These are phyloP conservation scores for Crataegus laevigata DNA, from an alignment of 306 rosid genomes.

Conservation along the genomic window DNA sequence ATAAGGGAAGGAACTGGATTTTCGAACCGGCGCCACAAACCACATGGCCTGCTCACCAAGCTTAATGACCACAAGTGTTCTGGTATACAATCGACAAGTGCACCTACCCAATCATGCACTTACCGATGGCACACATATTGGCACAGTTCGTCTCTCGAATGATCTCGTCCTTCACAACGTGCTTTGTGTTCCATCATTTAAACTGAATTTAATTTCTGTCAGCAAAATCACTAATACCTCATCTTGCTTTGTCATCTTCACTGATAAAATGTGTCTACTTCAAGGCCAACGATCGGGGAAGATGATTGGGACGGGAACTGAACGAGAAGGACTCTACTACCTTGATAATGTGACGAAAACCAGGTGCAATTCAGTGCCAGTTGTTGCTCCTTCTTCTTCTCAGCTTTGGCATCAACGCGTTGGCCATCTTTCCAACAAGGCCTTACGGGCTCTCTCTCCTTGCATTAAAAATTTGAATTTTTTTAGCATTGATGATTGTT, in stretches of 20 bases:
- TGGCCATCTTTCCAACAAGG: background rate
- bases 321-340: background rate
- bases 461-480: background rate
- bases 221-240: background rate
- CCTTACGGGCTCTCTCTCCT: background rate
- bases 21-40: background rate
- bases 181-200: background rate
- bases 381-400: background rate
- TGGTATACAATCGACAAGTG: background rate
- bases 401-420: background rate
- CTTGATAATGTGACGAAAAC: too few relatives aligned
- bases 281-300: background rate
- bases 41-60: background rate
- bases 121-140: background rate
- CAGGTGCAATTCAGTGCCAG: background rate
- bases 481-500: background rate
- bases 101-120: background rate
- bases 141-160: background rate
- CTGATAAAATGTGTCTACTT: background rate
- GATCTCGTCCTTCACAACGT: background rate
- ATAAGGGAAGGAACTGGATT: too few relatives aligned
- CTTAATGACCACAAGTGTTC: background rate
- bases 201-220: background rate
- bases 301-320: background rate
- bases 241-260: background rate